Percentiles rank a stretch among this genome's conserved stretches.
phyloP scores from a whole-genome alignment of 495 filamentous ascomycete genomes.

The Cercophora samala region DNA sequence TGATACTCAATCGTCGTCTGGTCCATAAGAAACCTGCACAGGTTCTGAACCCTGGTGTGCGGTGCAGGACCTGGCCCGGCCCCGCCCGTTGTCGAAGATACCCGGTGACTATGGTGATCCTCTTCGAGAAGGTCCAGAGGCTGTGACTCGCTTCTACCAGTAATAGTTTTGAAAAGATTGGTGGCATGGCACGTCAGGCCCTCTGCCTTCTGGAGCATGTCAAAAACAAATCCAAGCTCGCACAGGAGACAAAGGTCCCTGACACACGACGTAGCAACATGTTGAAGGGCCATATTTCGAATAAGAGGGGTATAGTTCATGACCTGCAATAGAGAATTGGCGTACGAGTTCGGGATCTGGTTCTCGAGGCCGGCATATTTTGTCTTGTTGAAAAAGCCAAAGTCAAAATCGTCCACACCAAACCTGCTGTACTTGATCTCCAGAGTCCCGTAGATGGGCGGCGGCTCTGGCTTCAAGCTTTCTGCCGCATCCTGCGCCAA shows the following conservation, averaged over 20 bases:
- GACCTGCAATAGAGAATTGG: slow-evolving; percentile 88
- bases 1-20: slow-evolving; percentile 29
- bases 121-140: slow-evolving; percentile 79
- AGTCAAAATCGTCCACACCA: slow-evolving; percentile 97
- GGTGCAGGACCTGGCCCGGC: background rate
- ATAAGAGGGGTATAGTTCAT: slow-evolving; percentile 85
- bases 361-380: slow-evolving; percentile 88
- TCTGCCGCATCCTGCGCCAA: slow-evolving; percentile 58
- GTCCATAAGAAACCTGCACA: slow-evolving; percentile 32
- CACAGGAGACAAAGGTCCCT: slow-evolving; percentile 83
- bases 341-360: slow-evolving; percentile 93
- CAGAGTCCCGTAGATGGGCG: slow-evolving; percentile 80
- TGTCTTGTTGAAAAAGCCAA: slow-evolving; percentile 89
- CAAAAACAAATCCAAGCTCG: slow-evolving; percentile 92
- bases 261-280: slow-evolving; percentile 79
- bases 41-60: slow-evolving; percentile 23
- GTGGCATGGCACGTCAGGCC: slow-evolving; percentile 96
- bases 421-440: slow-evolving; percentile 98
- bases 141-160: slow-evolving; percentile 69
- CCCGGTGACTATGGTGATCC: slow-evolving; percentile 45
- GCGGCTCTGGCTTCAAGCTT: slow-evolving; percentile 67
- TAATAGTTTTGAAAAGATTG: slow-evolving; percentile 87
- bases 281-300: slow-evolving; percentile 85
- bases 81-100: slow-evolving; percentile 9
- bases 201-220: slow-evolving; percentile 95